These are phyloP conservation scores for Arctostaphylos glauca DNA, from an alignment of 148 eudicot species.

Conservation along the genomic window DNA sequence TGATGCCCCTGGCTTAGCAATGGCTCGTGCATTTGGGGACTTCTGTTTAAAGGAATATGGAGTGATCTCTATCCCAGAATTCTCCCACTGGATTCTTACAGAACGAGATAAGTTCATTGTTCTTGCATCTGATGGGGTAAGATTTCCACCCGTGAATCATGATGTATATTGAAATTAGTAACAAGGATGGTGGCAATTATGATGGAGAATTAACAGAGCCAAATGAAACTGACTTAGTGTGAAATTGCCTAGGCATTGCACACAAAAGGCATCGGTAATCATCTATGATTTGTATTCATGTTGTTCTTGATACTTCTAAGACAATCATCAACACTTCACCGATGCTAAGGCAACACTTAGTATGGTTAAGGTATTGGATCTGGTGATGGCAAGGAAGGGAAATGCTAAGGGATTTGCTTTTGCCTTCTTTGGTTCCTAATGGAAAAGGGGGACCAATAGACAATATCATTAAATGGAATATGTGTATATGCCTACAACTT, in stretches of 20 bases:
- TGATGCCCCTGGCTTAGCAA: conserved; percentile 99
- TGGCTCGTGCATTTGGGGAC: conserved; percentile 99
- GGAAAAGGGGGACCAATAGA: not conserved
- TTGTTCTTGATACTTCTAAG: not conserved
- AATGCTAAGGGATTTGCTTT: not conserved
- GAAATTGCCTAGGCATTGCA: not conserved
- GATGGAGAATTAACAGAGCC: not conserved
- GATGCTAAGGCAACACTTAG: not conserved
- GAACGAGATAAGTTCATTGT: conserved; percentile 87
- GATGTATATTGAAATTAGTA: not conserved
- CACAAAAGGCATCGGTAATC: not conserved
- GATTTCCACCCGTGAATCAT: conserved; percentile 19
- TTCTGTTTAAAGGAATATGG: conserved; percentile 97
- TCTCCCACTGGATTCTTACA: conserved; percentile 64
- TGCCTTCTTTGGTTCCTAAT: not conserved
- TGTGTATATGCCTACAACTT: too few relatives aligned
- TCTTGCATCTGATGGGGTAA: conserved; percentile 98
- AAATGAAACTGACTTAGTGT: not conserved
- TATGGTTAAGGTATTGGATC: too few relatives aligned
- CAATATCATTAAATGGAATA: not conserved
- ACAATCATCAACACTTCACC: not conserved
- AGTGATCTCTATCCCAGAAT: conserved; percentile 90
- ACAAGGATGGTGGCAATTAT: not conserved
- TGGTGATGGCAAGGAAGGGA: not conserved
- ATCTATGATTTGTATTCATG: not conserved